Conservation (phyloP, 2,329 filamentous ascomycete genomes). For the Calonectria henricotiae region DNA sequence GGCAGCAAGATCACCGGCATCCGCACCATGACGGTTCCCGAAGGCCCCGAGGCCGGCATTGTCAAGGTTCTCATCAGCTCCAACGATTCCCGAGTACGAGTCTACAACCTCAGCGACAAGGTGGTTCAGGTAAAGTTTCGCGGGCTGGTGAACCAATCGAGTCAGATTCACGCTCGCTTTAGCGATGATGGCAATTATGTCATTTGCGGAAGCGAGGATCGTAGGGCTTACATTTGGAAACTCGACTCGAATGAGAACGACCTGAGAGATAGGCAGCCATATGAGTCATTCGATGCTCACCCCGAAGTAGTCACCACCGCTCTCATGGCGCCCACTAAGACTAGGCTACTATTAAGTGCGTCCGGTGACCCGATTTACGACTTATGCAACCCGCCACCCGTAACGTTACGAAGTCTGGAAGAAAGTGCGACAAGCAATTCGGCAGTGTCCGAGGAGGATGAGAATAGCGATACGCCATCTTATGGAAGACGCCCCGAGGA, state of each 20-base stretch:
- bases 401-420: slow-evolving; percentile 83
- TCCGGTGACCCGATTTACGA: slow-evolving; percentile 97
- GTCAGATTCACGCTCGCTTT: slow-evolving; percentile 91
- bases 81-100: slow-evolving; percentile 91
- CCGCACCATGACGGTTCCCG: slow-evolving; percentile 77
- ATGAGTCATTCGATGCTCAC: slow-evolving; percentile 94
- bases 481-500: slow-evolving; percentile 71
- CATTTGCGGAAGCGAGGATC: slow-evolving; percentile 94
- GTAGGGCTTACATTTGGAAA: slow-evolving; percentile 92
- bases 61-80: slow-evolving; percentile 92
- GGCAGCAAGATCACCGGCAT: slow-evolving; percentile 98
- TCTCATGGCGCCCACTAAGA: slow-evolving; percentile 85
- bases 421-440: slow-evolving; percentile 69
- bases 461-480: slow-evolving; percentile 55
- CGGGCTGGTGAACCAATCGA: slow-evolving; percentile 90
- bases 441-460: slow-evolving; percentile 58
- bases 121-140: slow-evolving; percentile 90
- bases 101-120: slow-evolving; percentile 92
- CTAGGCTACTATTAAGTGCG: slow-evolving; percentile 82
- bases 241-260: slow-evolving; percentile 68
- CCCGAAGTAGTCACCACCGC: slow-evolving; percentile 91
- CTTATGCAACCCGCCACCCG: slow-evolving; percentile 93
- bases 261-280: slow-evolving; percentile 83
- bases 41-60: slow-evolving; percentile 69
- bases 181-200: slow-evolving; percentile 90